A percentile compares a stretch with the other conserved stretches of the same genome.
phyloP scores from a whole-genome alignment of 2,329 filamentous ascomycete species.

The Emmonsia crescens region DNA sequence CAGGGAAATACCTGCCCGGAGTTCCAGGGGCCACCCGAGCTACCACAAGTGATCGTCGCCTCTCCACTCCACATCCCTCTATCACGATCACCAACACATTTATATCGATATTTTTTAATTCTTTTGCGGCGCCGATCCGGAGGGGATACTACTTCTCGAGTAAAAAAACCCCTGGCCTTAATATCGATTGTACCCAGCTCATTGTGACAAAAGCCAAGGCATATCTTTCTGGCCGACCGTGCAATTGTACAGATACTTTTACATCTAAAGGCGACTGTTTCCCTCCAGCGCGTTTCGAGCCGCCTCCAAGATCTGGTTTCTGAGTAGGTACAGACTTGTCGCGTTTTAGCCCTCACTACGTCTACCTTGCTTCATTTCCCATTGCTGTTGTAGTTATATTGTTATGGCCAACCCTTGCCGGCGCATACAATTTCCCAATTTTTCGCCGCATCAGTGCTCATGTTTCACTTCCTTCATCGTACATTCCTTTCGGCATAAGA shows the following conservation, averaged over 20 bases:
- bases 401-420: not conserved
- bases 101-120: not conserved
- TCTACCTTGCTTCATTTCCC: not conserved
- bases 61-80: conserved; percentile 16
- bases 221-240: not conserved
- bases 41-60: conserved; percentile 7
- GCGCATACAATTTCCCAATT: not conserved
- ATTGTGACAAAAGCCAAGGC: not conserved
- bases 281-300: not conserved
- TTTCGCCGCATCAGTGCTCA: not conserved
- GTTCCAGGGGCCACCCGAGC: conserved; percentile 4
- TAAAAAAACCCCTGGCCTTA: not conserved
- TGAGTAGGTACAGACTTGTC: not conserved
- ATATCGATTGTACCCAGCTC: not conserved
- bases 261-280: not conserved
- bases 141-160: not conserved
- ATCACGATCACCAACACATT: conserved; percentile 9
- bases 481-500: not conserved
- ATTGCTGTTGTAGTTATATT: not conserved
- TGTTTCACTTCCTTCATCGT: not conserved
- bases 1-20: conserved; percentile 2
- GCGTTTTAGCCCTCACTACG: not conserved
- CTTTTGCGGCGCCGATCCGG: not conserved
- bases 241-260: not conserved
- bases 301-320: not conserved